A percentile compares a stretch with the other conserved stretches of the same genome.
Conservation (phyloP, 345 rosid species). For the Dipteronia dyeriana region DNA sequence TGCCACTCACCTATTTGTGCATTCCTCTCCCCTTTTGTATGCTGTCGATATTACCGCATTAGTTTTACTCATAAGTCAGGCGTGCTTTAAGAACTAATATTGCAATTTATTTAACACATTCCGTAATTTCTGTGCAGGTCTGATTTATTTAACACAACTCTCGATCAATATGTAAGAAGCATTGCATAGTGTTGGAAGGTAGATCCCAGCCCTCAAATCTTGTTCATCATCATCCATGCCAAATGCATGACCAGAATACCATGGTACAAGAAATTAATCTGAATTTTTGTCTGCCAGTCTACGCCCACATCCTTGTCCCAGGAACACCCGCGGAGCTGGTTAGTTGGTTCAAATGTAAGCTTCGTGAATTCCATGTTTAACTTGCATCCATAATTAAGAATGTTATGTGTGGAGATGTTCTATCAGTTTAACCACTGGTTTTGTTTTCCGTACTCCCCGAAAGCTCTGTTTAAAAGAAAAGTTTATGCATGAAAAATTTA, state of each 20-base stretch:
- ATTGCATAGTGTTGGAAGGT: constrained; percentile 45
- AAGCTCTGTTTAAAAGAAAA: not conserved
- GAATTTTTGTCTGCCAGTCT: not conserved
- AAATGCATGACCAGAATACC: not conserved
- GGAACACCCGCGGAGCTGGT: not conserved
- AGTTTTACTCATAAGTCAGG: not conserved
- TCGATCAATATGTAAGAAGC: constrained; percentile 83
- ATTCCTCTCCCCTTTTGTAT: not conserved
- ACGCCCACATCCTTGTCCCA: not conserved
- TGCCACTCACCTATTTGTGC: not conserved
- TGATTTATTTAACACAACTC: constrained; percentile 66
- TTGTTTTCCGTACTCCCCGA: too few relatives aligned
- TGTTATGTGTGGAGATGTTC: constrained; percentile 1
- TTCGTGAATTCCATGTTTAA: not conserved
- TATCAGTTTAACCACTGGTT: not conserved
- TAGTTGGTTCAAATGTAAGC: not conserved
- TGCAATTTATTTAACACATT: not conserved
- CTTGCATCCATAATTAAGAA: not conserved
- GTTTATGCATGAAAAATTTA: not conserved
- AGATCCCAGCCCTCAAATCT: not conserved
- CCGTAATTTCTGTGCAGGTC: constrained; percentile 47
- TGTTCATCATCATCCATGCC: not conserved
- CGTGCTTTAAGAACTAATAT: not conserved
- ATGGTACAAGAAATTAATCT: not conserved
- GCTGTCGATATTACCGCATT: not conserved